Conservation (phyloP, 1,284 basidiomycete genomes). For the Tremellales sp. region DNA sequence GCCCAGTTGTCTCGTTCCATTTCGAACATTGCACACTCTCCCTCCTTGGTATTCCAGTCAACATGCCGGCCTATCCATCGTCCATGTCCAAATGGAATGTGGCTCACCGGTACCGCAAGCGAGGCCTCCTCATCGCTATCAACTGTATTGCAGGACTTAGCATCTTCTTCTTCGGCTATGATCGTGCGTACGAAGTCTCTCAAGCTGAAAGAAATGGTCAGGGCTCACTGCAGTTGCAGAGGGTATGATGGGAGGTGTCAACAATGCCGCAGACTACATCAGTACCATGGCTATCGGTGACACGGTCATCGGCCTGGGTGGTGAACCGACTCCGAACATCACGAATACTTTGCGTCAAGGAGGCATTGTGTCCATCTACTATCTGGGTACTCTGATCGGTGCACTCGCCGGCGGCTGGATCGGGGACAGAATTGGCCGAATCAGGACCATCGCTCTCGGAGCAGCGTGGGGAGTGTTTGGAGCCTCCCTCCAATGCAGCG, state of each 20-base stretch:
- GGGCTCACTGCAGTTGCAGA: no score
- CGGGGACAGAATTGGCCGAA: conserved; percentile 29
- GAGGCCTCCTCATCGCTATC: conserved; percentile 22
- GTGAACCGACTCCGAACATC: conserved; percentile 21
- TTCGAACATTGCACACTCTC: no score
- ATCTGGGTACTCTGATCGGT: conserved; percentile 35
- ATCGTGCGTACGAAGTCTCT: conserved; percentile 5
- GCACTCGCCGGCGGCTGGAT: conserved; percentile 26
- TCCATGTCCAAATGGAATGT: no score
- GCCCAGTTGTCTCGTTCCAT: no score
- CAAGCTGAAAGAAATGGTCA: background rate
- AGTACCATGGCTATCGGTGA: conserved; percentile 25
- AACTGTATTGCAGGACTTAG: conserved; percentile 22
- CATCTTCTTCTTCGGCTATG: conserved; percentile 34
- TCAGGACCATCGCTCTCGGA: conserved; percentile 18
- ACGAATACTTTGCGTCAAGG: no score
- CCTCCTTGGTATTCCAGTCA: no score
- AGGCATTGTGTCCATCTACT: conserved; percentile 34
- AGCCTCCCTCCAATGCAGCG: conserved; percentile 25
- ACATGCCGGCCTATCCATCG: no score
- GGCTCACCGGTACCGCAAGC: conserved; percentile 13
- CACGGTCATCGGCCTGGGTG: conserved; percentile 17
- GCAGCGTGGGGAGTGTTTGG: conserved; percentile 23
- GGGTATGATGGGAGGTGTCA: conserved; percentile 31
- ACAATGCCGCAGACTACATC: conserved; percentile 26